Percentiles rank a stretch among this genome's conserved stretches.
phyloP scores from a whole-genome alignment of 345 rosid species.

The Lepidium africanum region DNA sequence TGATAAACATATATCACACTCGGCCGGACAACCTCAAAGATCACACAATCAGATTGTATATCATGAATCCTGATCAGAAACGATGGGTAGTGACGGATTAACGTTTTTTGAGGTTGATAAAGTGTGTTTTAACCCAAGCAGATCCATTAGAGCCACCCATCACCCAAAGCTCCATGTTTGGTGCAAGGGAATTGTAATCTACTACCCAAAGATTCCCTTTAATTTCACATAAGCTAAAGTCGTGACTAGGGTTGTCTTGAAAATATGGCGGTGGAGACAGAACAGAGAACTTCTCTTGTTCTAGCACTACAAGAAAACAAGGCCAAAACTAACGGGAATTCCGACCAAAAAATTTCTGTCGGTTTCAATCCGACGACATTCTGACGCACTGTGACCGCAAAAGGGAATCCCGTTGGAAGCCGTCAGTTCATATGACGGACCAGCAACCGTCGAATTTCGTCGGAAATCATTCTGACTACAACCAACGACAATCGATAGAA shows the following conservation, averaged over 20 bases:
- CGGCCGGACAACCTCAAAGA: slow-evolving; percentile 14
- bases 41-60: slow-evolving; percentile 14
- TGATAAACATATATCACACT: slow-evolving; percentile 8
- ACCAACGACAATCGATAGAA: too few relatives aligned
- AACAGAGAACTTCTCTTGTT: slow-evolving; percentile 21
- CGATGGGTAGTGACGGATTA: neutral
- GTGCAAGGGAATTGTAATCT: too few relatives aligned
- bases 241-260: slow-evolving; percentile 4
- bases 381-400: too few relatives aligned
- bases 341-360: too few relatives aligned
- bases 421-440: too few relatives aligned
- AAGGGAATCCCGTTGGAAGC: too few relatives aligned
- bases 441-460: too few relatives aligned
- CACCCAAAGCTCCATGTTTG: slow-evolving; percentile 22
- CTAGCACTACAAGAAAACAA: too few relatives aligned
- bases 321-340: too few relatives aligned
- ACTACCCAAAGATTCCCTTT: slow-evolving; percentile 17
- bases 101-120: neutral
- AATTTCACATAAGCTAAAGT: slow-evolving; percentile 13
- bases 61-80: slow-evolving; percentile 11
- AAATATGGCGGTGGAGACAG: slow-evolving; percentile 17
- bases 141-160: slow-evolving; percentile 6
- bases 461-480: too few relatives aligned
- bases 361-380: too few relatives aligned
- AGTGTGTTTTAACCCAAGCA: slow-evolving; percentile 4